These are phyloP conservation scores for Botrytis byssoidea DNA, from an alignment of 2,329 filamentous ascomycete genomes.

Conservation along the genomic window DNA sequence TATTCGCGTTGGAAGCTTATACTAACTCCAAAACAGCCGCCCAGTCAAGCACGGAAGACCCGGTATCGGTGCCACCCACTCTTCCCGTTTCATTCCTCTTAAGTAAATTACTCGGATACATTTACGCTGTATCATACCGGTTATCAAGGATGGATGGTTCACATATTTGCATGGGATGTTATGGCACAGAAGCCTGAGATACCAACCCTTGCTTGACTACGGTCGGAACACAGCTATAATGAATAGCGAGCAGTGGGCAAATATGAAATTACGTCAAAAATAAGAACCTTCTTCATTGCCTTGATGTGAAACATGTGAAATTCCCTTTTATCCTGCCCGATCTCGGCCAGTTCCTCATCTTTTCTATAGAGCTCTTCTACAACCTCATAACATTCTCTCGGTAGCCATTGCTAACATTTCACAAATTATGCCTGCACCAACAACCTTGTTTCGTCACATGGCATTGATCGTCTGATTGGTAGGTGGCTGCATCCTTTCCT, in stretches of 20 bases:
- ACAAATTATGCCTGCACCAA: not conserved
- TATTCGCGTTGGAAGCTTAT: not conserved
- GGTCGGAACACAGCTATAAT: slow-evolving; percentile 16
- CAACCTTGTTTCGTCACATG: not conserved
- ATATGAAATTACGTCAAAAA: slow-evolving; percentile 14
- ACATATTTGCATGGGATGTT: slow-evolving; percentile 11
- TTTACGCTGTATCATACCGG: slow-evolving; percentile 29
- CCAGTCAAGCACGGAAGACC: slow-evolving; percentile 99
- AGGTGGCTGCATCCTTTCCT: not conserved
- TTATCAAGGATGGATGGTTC: slow-evolving; percentile 17
- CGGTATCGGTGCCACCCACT: slow-evolving; percentile 99
- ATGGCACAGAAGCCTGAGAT: slow-evolving; percentile 3
- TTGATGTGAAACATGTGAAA: not conserved
- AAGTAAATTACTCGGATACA: slow-evolving; percentile 64
- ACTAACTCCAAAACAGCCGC: slow-evolving; percentile 61
- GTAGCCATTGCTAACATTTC: not conserved
- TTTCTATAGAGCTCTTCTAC: not conserved
- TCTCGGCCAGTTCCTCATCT: not conserved
- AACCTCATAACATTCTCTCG: not conserved
- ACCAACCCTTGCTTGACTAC: slow-evolving; percentile 6
- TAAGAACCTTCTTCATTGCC: not conserved
- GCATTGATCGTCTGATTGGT: not conserved
- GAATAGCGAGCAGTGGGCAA: slow-evolving; percentile 13
- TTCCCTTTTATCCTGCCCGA: not conserved
- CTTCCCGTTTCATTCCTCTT: slow-evolving; percentile 99